Percentiles rank a stretch among this genome's conserved stretches.
Conservation (phyloP, 2,329 filamentous ascomycete species). For the Trichoderma sp. region DNA sequence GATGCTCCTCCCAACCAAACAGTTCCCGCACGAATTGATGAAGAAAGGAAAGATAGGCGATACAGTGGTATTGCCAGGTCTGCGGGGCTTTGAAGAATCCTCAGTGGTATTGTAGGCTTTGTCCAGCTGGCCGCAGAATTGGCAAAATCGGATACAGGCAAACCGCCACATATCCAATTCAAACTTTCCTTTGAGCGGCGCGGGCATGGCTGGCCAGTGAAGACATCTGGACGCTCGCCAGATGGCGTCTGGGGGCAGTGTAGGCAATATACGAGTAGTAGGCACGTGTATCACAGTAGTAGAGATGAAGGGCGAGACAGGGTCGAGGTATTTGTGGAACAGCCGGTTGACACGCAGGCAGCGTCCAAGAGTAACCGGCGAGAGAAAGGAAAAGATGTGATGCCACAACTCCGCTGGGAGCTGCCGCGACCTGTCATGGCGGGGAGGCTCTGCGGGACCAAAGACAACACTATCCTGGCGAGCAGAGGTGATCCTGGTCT, state of each 20-base stretch:
- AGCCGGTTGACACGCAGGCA: conserved; percentile 67
- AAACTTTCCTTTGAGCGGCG: conserved; percentile 62
- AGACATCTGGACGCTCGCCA: conserved; percentile 70
- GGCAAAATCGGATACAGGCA: conserved; percentile 62
- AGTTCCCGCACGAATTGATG: conserved; percentile 65
- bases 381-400: conserved; percentile 66
- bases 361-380: conserved; percentile 63
- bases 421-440: conserved; percentile 25
- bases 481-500: background rate
- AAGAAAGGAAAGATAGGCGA: conserved; percentile 72
- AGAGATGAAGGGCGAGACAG: conserved; percentile 39
- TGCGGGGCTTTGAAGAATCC: conserved; percentile 52
- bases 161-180: conserved; percentile 80
- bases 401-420: conserved; percentile 69
- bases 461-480: background rate
- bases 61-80: conserved; percentile 62
- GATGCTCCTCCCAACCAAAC: conserved; percentile 59
- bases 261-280: conserved; percentile 31
- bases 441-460: background rate
- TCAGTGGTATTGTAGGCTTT: conserved; percentile 25
- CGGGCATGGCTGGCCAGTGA: conserved; percentile 67
- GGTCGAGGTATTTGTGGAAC: conserved; percentile 63
- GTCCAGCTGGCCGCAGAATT: conserved; percentile 61
- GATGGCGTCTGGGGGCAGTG: conserved; percentile 62
- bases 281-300: conserved; percentile 22